Conservation (phyloP, 345 rosid species). For the Eucalyptus shirleyi region DNA sequence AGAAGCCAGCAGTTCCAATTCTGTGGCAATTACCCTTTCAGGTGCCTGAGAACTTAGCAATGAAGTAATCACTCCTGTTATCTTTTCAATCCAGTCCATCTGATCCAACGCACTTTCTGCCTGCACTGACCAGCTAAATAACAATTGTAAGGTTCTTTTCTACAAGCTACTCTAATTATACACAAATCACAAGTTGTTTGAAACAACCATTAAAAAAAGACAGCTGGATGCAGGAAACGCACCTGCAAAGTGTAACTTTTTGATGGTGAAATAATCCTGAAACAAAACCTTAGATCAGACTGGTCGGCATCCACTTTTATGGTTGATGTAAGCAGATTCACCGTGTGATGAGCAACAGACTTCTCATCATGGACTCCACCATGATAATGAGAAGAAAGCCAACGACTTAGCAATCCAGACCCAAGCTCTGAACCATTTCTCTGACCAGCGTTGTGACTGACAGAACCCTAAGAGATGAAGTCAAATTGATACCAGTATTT, state of each 20-base stretch:
- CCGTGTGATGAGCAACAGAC: slow-evolving; percentile 98
- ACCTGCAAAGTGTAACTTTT: slow-evolving; percentile 99
- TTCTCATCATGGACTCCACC: slow-evolving; percentile 98
- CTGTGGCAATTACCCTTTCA: slow-evolving; percentile 47
- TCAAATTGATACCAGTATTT: not conserved
- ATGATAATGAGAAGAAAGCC: slow-evolving; percentile 94
- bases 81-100: slow-evolving; percentile 99
- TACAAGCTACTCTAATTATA: not conserved
- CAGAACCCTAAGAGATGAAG: slow-evolving; percentile 40
- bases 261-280: slow-evolving; percentile 95
- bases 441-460: slow-evolving; percentile 68
- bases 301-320: slow-evolving; percentile 97
- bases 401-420: slow-evolving; percentile 87
- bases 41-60: slow-evolving; percentile 95
- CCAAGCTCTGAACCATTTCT: slow-evolving; percentile 96
- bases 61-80: slow-evolving; percentile 98
- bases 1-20: not conserved
- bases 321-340: slow-evolving; percentile 97
- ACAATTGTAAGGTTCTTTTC: slow-evolving; percentile 18
- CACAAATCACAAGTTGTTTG: not conserved
- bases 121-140: slow-evolving; percentile 76
- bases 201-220: not conserved
- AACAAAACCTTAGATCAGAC: slow-evolving; percentile 97
- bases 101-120: slow-evolving; percentile 98
- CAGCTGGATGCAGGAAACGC: not conserved